Conservation (phyloP, 192 early-diverging fungal species). For the Paraglomus occultum region DNA sequence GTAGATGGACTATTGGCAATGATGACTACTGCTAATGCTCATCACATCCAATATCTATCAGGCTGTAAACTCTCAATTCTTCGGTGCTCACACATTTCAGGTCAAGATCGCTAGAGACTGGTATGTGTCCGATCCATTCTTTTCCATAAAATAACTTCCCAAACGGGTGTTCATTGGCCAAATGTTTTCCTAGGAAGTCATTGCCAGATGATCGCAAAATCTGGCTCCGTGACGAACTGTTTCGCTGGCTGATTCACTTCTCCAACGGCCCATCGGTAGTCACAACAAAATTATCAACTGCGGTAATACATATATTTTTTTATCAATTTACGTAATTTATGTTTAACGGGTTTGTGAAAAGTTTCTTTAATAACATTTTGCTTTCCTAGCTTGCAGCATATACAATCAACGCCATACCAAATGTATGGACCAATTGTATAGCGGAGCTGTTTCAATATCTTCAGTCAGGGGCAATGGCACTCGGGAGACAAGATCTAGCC, state of each 20-base stretch:
- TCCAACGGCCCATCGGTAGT: slow-evolving; percentile 49
- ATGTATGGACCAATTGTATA: slow-evolving; percentile 52
- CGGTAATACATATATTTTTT: slow-evolving; percentile 38
- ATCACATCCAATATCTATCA: not conserved
- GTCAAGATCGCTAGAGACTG: slow-evolving; percentile 58
- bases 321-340: not conserved
- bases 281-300: slow-evolving; percentile 53
- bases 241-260: slow-evolving; percentile 44
- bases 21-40: too few relatives aligned
- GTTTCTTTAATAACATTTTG: not conserved
- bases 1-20: too few relatives aligned
- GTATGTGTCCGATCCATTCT: slow-evolving; percentile 28
- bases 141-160: too few relatives aligned
- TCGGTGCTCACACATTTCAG: slow-evolving; percentile 59
- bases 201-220: slow-evolving; percentile 49
- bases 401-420: slow-evolving; percentile 46
- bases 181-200: slow-evolving; percentile 43
- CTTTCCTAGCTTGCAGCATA: slow-evolving; percentile 47
- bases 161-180: too few relatives aligned
- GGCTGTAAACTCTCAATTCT: slow-evolving; percentile 51
- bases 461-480: slow-evolving; percentile 29
- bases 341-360: too few relatives aligned
- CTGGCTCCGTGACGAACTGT: slow-evolving; percentile 51
- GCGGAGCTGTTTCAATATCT: slow-evolving; percentile 40
- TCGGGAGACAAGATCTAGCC: not conserved